Base-by-base conservation (phyloP, 148 eudicot genomes). In the Silene uniflora region DNA sequence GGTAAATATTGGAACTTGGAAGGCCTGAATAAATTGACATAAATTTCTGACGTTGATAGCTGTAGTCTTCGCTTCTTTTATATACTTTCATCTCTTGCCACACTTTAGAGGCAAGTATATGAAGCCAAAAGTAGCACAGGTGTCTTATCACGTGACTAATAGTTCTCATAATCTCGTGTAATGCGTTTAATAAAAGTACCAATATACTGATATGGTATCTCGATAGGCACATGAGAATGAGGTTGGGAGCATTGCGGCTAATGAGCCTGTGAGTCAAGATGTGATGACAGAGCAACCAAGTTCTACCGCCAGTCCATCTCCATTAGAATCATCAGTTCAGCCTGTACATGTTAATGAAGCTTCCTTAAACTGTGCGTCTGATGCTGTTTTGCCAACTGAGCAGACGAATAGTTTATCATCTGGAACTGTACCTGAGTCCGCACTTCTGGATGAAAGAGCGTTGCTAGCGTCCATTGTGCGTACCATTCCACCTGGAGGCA, bases 391-490 rank as follows among this genome's bases (percentile, higher is more conserved):
- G 52, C 42, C 91, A 25, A 67, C 85, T 78, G 89, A 80, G 62
- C 87, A 81, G 76, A 83, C 76, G 61, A 85, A 74, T 85, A 73
- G 73, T 29, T 70, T 67, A 39, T 27, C 78, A 11, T 71, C 59
- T 35, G 95, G 83, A 67, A 84, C 84, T 74, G 46, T 76, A 63
- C 71, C 69, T 22, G 97, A 89, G 79, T 21, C 79, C 76, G 56
- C 83, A 74, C 89, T 96, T 59, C 89, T 92, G 67, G 99, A 92
- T 72, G 95, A 91, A 83, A 89, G 93, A 81, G 84, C 90, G 8
- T 85, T 96, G 82, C 73, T 96, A 83, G 89, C 91, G 49, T 87
- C 88, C 77, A 86, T 96, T 79, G 98, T 87, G 73, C 98, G 99
- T 44, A 92, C 99, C 52, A 86, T 96, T 16, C 97, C 97, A 65